Percentiles rank a stretch among this genome's conserved stretches.
Evolutionary conservation across 352 stramenopile genomes (phyloP).

Genomic region (Phytophthora citrophthora): DNA sequence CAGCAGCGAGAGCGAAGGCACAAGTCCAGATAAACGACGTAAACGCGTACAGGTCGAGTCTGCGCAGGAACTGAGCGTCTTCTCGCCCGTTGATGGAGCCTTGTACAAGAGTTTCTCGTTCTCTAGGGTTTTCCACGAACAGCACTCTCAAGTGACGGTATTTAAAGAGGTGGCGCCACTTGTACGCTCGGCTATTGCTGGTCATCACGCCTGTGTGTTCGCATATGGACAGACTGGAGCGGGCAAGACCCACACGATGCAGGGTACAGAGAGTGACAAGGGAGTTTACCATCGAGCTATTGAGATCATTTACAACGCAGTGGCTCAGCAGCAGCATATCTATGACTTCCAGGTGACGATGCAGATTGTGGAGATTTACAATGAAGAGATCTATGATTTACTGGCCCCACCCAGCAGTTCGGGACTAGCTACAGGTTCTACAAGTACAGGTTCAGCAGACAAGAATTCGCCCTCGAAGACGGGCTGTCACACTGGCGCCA

Average conservation of each 20-base stretch:
- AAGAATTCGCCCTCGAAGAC: conserved; percentile 40
- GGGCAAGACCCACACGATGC: conserved; percentile 49
- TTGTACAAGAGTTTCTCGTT: conserved; percentile 88
- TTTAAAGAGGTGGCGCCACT: conserved; percentile 94
- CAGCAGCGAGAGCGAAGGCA: conserved; percentile 31
- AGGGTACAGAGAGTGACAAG: conserved; percentile 43
- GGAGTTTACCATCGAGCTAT: conserved; percentile 56
- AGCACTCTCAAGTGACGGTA: conserved; percentile 84
- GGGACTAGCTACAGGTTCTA: conserved; percentile 1
- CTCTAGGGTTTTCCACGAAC: conserved; percentile 83
- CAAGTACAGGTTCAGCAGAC: conserved; percentile 12
- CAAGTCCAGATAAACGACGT: conserved; percentile 23
- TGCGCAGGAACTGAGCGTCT: conserved; percentile 41
- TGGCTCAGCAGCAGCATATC: conserved; percentile 49
- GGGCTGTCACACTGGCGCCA: conserved; percentile 60
- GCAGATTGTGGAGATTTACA: conserved; percentile 88
- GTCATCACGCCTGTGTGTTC: conserved; percentile 95
- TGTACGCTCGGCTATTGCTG: conserved; percentile 88
- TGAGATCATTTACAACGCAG: conserved; percentile 49
- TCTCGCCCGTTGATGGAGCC: conserved; percentile 49
- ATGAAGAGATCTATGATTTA: conserved; percentile 87
- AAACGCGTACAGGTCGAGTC: conserved; percentile 43
- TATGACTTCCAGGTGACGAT: conserved; percentile 58
- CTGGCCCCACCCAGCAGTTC: conserved; percentile 25
- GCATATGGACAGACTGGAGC: conserved; percentile 92